These are phyloP conservation scores for Zygnema circumcarinatum DNA, from an alignment of 139 green algal genomes.

Conservation along the genomic window DNA sequence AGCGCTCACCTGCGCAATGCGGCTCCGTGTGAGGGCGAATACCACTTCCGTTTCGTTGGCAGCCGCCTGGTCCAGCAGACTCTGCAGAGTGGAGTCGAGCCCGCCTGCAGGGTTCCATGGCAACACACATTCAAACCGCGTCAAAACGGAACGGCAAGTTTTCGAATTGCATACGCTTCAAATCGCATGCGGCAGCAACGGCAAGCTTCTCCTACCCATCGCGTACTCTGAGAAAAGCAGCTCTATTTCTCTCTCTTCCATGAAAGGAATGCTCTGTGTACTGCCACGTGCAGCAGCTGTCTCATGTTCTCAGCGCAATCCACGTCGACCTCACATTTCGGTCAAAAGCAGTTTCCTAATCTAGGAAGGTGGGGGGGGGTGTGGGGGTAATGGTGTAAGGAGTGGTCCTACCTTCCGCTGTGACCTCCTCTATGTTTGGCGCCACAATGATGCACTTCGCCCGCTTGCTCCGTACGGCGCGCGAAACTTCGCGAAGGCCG, in stretches of 20 bases:
- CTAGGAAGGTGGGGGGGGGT: no score
- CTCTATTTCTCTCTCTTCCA: no score
- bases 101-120: no score
- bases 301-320: no score
- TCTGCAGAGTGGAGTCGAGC: slow-evolving; percentile 49
- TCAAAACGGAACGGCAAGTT: slow-evolving; percentile 6
- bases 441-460: slow-evolving; percentile 59
- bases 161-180: not conserved
- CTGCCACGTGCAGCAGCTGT: no score
- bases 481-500: slow-evolving; percentile 57
- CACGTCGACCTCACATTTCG: no score
- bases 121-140: not conserved
- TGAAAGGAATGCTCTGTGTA: no score
- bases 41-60: slow-evolving; percentile 44
- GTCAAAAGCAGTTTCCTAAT: no score
- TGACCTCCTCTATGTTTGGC: slow-evolving; percentile 64
- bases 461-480: slow-evolving; percentile 29
- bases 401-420: slow-evolving; percentile 45
- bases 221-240: no score
- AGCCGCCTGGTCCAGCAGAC: slow-evolving; percentile 41
- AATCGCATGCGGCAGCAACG: no score
- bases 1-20: slow-evolving; percentile 45
- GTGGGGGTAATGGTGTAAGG: no score
- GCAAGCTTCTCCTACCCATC: no score
- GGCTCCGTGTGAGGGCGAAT: slow-evolving; percentile 54